phyloP scores from a whole-genome alignment of 1,284 basidiomycete species.

The Coniophora puteana region DNA sequence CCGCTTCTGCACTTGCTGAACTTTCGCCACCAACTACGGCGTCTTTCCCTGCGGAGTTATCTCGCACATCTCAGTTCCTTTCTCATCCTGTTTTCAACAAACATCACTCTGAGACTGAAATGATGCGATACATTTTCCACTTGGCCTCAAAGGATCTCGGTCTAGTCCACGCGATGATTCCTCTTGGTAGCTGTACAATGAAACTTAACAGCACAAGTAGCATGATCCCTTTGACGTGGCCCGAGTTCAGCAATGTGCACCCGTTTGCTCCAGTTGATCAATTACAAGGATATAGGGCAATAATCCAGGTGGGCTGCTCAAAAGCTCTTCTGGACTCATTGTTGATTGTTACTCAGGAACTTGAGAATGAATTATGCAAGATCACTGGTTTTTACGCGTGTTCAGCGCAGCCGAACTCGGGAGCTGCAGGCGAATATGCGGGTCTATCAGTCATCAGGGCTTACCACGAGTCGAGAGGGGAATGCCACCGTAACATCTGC shows the following conservation, averaged over 20 bases:
- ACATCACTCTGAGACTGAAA: slow-evolving; percentile 97
- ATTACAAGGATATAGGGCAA: slow-evolving; percentile 80
- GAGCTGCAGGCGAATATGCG: slow-evolving; percentile 94
- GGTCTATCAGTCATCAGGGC: slow-evolving; percentile 92
- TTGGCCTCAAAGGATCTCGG: slow-evolving; percentile 94
- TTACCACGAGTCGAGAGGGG: slow-evolving; percentile 87
- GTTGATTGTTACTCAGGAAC: slow-evolving; percentile 51
- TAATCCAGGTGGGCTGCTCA: slow-evolving; percentile 61
- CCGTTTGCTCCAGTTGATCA: slow-evolving; percentile 93
- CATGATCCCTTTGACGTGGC: slow-evolving; percentile 95
- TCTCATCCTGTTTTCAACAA: slow-evolving; percentile 91
- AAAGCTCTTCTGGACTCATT: not conserved
- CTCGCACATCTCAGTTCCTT: slow-evolving; percentile 75
- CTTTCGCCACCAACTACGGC: slow-evolving; percentile 35
- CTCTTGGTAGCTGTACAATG: slow-evolving; percentile 96
- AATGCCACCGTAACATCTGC: slow-evolving; percentile 87
- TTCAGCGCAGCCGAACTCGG: slow-evolving; percentile 96
- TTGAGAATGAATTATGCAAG: slow-evolving; percentile 87
- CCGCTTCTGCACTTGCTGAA: slow-evolving; percentile 38
- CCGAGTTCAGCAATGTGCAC: slow-evolving; percentile 87
- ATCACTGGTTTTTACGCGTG: slow-evolving; percentile 96
- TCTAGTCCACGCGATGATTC: slow-evolving; percentile 95
- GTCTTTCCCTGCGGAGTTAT: slow-evolving; percentile 55
- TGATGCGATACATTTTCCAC: slow-evolving; percentile 94
- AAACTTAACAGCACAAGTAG: slow-evolving; percentile 96